Evolutionary conservation across 148 eudicot genomes (phyloP), one percentile per base, ranked within the genome.

Genomic region (Bassia scoparia): DNA sequence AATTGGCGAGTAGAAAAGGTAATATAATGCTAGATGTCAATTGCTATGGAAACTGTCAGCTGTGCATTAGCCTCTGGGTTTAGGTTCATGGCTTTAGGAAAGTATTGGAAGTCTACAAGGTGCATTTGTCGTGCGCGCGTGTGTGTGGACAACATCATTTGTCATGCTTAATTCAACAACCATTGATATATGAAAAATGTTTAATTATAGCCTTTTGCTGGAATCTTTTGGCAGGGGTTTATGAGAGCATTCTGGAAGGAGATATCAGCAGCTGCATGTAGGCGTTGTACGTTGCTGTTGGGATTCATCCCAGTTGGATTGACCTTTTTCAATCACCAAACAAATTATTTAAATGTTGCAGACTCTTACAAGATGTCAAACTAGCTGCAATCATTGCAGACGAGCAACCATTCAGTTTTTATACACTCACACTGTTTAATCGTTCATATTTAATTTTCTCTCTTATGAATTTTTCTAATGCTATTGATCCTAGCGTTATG

Each of bases 191-290:
- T 55, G 49, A 8, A 17, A n/a, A 9, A 21, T 38, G 18, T 62
- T 67, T 41, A 29, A 5, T 43, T 24, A 53, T 55, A 14, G 34
- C 26, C 29, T 2, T 43, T 29, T 65, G 64, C 14, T 65, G 64
- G 43, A 77, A 50, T 77, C 8, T 65, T 65, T 65, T 65, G 23
- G 76, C 76, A 77, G 80, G 80, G 80, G 80, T 64, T 27, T 77
- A 55, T 71, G 69, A 62, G 69, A 53, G 49, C 41, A 12, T 20
- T 35, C 61, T 31, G 64, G 31, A 46, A 29, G 53, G 62, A 63
- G 64, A 29, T 24, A 27, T 26, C 16, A 12, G 41, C 50, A 49
- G 75, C 54, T 52, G 69, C 75, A 52, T 63, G 21, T 20, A 9
- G 12, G 66, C 30, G 10, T 23, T 53, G 67, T 52, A 30, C 38